Conservation (phyloP, 169 alveolate genomes). For the Plasmodium yoelii region DNA sequence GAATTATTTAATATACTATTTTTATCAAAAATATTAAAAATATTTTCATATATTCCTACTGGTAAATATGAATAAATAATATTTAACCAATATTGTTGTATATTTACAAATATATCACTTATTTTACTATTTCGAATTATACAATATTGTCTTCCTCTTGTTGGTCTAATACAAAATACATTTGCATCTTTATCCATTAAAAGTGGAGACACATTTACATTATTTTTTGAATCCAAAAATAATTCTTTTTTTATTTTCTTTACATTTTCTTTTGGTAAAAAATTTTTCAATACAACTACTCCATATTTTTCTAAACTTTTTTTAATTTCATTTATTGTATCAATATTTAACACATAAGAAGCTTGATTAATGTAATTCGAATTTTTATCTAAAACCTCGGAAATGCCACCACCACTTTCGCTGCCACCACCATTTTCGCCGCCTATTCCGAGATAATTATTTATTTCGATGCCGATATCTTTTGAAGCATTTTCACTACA, state of each 20-base stretch:
- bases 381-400: neutral
- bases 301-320: slow-evolving; percentile 45
- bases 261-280: slow-evolving; percentile 20
- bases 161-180: slow-evolving; percentile 64
- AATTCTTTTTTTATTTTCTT: slow-evolving; percentile 58
- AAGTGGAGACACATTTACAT: slow-evolving; percentile 28
- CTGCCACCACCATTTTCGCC: too few species aligned
- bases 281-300: slow-evolving; percentile 53
- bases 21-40: slow-evolving; percentile 11
- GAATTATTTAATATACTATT: slow-evolving; percentile 14
- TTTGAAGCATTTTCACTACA: slow-evolving; percentile 67
- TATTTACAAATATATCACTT: slow-evolving; percentile 39
- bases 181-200: slow-evolving; percentile 52
- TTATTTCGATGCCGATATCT: slow-evolving; percentile 48
- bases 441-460: slow-evolving; percentile 31
- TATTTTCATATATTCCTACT: slow-evolving; percentile 41
- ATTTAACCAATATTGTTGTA: slow-evolving; percentile 69
- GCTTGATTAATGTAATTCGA: neutral
- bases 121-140: slow-evolving; percentile 47
- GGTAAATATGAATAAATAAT: slow-evolving; percentile 47
- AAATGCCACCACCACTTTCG: too few species aligned
- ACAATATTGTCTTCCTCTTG: slow-evolving; percentile 72
- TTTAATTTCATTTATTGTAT: slow-evolving; percentile 39
- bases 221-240: slow-evolving; percentile 22
- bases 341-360: slow-evolving; percentile 51